phyloP scores from a whole-genome alignment of 371 early-diverging fungal genomes.

The Gilbertella persicaria region DNA sequence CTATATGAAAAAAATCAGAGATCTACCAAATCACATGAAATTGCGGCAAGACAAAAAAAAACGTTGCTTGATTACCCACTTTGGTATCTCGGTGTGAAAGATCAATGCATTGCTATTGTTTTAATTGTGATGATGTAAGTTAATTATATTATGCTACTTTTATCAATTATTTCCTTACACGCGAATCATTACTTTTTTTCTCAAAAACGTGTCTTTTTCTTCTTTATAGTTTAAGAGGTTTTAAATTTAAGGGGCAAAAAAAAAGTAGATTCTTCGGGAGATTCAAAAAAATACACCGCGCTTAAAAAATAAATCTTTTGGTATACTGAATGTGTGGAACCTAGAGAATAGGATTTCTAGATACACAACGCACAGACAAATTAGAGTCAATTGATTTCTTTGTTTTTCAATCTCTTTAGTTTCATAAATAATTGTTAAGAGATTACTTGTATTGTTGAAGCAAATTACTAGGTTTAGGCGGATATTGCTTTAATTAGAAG shows the following conservation, averaged over 20 bases:
- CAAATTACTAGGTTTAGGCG: constrained; percentile 11
- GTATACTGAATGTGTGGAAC: background rate
- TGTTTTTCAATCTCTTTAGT: background rate
- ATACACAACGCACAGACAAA: background rate
- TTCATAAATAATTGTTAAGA: background rate
- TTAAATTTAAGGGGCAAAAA: constrained; percentile 1
- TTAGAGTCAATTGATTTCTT: background rate
- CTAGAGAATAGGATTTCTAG: background rate
- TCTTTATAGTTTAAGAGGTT: constrained; percentile 3
- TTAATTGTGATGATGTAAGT: background rate
- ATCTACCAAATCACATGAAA: background rate
- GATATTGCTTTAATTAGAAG: constrained; percentile 18
- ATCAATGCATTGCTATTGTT: background rate
- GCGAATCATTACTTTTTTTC: constrained; percentile 1
- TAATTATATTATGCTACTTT: background rate
- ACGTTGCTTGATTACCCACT: background rate
- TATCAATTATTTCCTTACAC: constrained; percentile 1
- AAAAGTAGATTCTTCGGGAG: background rate
- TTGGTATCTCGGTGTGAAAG: background rate
- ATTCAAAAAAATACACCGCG: constrained; percentile 1
- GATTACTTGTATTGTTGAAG: constrained; percentile 3
- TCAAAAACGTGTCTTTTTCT: constrained; percentile 11
- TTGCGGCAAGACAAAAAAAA: background rate
- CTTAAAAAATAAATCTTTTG: background rate
- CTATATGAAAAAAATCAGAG: no score